Percentiles rank a stretch among this genome's conserved stretches.
Evolutionary conservation across 1,139 yeast genomes (phyloP).

Genomic region (Kodamaea anthophila): DNA sequence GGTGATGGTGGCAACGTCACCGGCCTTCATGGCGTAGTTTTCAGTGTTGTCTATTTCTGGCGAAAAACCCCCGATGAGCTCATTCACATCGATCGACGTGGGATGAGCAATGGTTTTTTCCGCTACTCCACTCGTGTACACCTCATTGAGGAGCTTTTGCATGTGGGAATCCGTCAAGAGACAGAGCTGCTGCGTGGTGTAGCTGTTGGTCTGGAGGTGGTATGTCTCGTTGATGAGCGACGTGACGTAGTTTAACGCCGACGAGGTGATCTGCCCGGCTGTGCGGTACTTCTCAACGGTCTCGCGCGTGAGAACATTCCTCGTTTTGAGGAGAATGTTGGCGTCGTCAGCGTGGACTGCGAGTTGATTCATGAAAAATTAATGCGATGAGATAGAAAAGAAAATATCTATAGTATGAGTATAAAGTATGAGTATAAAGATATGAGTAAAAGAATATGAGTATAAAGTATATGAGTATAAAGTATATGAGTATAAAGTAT

Average conservation of each 20-base stretch:
- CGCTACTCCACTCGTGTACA: slow-evolving; percentile 49
- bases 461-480: too few relatives aligned
- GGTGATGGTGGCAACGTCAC: slow-evolving; percentile 79
- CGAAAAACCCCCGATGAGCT: slow-evolving; percentile 67
- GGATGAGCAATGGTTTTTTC: slow-evolving; percentile 91
- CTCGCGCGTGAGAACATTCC: slow-evolving; percentile 56
- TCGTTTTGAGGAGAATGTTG: slow-evolving; percentile 65
- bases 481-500: too few relatives aligned
- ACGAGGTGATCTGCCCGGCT: slow-evolving; percentile 90
- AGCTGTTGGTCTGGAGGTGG: slow-evolving; percentile 44
- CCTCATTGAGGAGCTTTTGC: slow-evolving; percentile 46
- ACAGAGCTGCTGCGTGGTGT: slow-evolving; percentile 72
- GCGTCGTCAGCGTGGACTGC: slow-evolving; percentile 68
- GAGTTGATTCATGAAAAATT: slow-evolving; percentile 36
- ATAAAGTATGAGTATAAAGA: too few relatives aligned
- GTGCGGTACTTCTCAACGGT: slow-evolving; percentile 77
- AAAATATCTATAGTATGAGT: too few relatives aligned
- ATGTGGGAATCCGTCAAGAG: slow-evolving; percentile 73
- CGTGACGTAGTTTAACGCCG: slow-evolving; percentile 64
- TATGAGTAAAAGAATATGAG: too few relatives aligned
- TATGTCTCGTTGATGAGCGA: slow-evolving; percentile 66
- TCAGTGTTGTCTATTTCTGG: slow-evolving; percentile 76
- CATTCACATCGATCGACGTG: slow-evolving; percentile 81
- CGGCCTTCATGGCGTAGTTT: slow-evolving; percentile 51
- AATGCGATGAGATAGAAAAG: slow-evolving; percentile 1